Conservation (phyloP, 129 eudicot genomes). For the Artemisia tridentata region DNA sequence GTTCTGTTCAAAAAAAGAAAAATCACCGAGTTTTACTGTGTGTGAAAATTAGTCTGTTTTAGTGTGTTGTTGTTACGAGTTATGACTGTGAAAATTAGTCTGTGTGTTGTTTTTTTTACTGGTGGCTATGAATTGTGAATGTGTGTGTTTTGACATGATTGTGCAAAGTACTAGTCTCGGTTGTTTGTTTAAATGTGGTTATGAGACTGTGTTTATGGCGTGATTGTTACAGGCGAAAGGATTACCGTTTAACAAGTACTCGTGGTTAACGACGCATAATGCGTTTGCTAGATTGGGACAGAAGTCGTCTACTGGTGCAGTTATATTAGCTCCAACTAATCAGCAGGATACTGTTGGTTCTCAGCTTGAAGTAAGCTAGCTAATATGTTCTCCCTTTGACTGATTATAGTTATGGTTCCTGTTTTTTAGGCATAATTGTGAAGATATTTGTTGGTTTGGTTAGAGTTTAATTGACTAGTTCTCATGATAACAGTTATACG, state of each 20-base stretch:
- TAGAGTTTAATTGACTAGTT: too few relatives aligned
- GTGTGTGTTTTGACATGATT: too few relatives aligned
- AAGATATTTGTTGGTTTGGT: neutral
- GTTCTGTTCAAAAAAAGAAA: too few relatives aligned
- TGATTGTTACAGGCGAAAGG: conserved; percentile 57
- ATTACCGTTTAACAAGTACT: conserved; percentile 81
- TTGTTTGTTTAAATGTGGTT: too few relatives aligned
- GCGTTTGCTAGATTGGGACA: conserved; percentile 71
- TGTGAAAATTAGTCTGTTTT: too few relatives aligned
- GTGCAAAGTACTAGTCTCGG: too few relatives aligned
- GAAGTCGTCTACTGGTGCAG: conserved; percentile 70
- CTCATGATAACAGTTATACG: too few relatives aligned
- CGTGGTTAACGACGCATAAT: conserved; percentile 98
- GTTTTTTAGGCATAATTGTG: neutral
- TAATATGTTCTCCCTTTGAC: neutral
- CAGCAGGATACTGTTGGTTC: conserved; percentile 84
- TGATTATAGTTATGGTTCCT: neutral
- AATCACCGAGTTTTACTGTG: too few relatives aligned
- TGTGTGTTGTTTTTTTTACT: too few relatives aligned
- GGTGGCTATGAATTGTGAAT: too few relatives aligned
- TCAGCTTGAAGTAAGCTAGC: conserved; percentile 70
- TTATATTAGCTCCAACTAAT: conserved; percentile 67
- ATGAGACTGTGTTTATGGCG: neutral
- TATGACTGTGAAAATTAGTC: too few relatives aligned
- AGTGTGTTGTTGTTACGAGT: too few relatives aligned